Base-by-base conservation (phyloP, 2,329 filamentous ascomycete genomes). In the Calonectria montana region DNA sequence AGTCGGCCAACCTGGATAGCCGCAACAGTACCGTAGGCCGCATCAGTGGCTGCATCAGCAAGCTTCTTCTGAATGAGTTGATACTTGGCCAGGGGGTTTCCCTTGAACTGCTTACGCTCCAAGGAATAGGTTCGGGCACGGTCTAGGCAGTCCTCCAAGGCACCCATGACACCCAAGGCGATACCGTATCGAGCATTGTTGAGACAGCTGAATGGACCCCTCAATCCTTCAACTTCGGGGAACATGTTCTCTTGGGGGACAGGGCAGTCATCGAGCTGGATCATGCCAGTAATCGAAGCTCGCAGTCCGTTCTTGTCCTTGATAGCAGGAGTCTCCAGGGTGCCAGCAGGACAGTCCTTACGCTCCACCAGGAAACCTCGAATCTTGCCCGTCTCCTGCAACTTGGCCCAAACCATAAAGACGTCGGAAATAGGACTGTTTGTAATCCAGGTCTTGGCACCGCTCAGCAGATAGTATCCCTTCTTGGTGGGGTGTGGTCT, bases 31-130 rank as follows among this genome's bases (percentile, higher is more conserved):
- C 97, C 97, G 81, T 94, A 98, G 1, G 96, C 93, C 2, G 94
- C 95, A 83, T 99, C 97, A 0, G 96, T 98, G 4, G 91, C 88
- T 1, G 97, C 97, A 83, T 99, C 97, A 0, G 96, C 94, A 73
- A 99, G 88, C 87, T 99, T 99, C 91, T 98, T 98, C 88, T 99
- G 97, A 65, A 99, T 90, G 16, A 99, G 91, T 86, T 99, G 97
- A 82, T 99, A 99, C 83, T 94, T 97, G 47, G 96, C 97, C 65
- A 99, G 88, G 0, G 96, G 96, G 83, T 98, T 98, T 62, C 92
- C 92, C 87, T 97, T 97, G 90, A 99, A 99, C 84, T 99, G 97
- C 85, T 93, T 96, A 75, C 97, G 90, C 83, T 98, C 96, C 63
- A 99, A 86, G n/a, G 96, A 91, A 82, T 99, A 99, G 15, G 92